phyloP scores from a whole-genome alignment of 2,329 filamentous ascomycete genomes.

The Hypoxylon sp. region DNA sequence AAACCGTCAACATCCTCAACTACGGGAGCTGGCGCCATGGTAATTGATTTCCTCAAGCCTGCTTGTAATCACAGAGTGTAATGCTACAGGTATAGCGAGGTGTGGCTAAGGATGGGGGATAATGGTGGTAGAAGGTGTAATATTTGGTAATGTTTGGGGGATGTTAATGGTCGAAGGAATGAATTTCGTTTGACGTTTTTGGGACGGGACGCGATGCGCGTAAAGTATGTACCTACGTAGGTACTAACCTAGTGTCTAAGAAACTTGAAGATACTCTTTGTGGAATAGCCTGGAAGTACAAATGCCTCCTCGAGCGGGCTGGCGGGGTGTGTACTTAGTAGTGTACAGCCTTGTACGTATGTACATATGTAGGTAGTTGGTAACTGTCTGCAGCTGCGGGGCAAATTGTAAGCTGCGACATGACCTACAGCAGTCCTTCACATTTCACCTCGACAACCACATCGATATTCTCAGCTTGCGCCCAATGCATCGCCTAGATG shows the following conservation, averaged over 20 bases:
- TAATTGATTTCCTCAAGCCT: constrained; percentile 6
- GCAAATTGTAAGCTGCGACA: no score
- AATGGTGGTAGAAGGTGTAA: constrained; percentile 2
- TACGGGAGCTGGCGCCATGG: constrained; percentile 62
- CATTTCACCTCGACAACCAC: constrained; percentile 5
- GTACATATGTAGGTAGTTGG: no score
- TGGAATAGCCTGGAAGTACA: neutral
- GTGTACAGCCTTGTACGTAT: no score
- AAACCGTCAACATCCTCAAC: constrained; percentile 64
- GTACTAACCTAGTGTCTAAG: neutral
- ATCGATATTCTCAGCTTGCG: constrained; percentile 23
- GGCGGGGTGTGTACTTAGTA: no score
- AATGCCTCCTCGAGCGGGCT: constrained; percentile 9
- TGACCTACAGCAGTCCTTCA: neutral
- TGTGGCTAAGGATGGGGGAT: neutral
- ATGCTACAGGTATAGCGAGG: constrained; percentile 7
- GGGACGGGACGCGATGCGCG: constrained; percentile 47
- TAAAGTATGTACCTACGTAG: constrained; percentile 41
- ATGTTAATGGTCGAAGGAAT: constrained; percentile 7
- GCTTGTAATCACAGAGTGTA: neutral
- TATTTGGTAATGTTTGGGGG: neutral
- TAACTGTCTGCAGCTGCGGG: no score
- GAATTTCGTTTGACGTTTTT: constrained; percentile 5
- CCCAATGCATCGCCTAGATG: constrained; percentile 35
- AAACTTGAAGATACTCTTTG: no score